Conservation (phyloP, 108 stramenopile genomes). For the Nitzschia palea region DNA sequence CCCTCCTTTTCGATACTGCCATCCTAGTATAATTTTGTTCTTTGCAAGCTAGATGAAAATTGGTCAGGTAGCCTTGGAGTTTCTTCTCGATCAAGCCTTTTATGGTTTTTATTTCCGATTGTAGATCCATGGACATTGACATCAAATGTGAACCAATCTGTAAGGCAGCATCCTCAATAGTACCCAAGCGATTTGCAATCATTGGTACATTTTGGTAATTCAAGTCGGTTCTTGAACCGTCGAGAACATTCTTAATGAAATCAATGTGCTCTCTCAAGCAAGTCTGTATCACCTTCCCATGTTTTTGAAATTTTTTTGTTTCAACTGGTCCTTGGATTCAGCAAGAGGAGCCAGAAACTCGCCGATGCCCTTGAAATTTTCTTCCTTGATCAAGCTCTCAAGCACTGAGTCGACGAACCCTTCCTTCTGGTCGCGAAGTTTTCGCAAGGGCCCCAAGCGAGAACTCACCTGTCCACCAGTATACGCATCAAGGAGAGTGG, state of each 20-base stretch:
- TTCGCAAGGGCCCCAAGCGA: constrained; percentile 30
- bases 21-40: constrained; percentile 25
- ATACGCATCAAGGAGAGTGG: constrained; percentile 40
- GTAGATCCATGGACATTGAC: not conserved
- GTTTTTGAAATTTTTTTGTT: constrained; percentile 33
- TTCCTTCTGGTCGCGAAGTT: constrained; percentile 48
- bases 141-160: constrained; percentile 19
- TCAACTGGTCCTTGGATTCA: constrained; percentile 48
- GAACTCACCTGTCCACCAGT: constrained; percentile 26
- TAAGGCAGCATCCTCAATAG: constrained; percentile 29
- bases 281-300: constrained; percentile 24
- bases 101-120: not conserved
- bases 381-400: constrained; percentile 28
- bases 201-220: constrained; percentile 2
- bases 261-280: constrained; percentile 2
- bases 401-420: constrained; percentile 38
- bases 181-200: constrained; percentile 29
- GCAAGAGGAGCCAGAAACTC: constrained; percentile 42
- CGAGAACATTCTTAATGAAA: constrained; percentile 1
- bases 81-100: not conserved
- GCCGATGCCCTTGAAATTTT: constrained; percentile 46
- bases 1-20: not conserved
- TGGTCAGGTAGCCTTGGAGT: constrained; percentile 8
- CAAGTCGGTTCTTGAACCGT: not conserved
- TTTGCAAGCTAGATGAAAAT: constrained; percentile 15